These are phyloP conservation scores for Saksenaea oblongispora DNA, from an alignment of 371 early-diverging fungal species.

Conservation along the genomic window DNA sequence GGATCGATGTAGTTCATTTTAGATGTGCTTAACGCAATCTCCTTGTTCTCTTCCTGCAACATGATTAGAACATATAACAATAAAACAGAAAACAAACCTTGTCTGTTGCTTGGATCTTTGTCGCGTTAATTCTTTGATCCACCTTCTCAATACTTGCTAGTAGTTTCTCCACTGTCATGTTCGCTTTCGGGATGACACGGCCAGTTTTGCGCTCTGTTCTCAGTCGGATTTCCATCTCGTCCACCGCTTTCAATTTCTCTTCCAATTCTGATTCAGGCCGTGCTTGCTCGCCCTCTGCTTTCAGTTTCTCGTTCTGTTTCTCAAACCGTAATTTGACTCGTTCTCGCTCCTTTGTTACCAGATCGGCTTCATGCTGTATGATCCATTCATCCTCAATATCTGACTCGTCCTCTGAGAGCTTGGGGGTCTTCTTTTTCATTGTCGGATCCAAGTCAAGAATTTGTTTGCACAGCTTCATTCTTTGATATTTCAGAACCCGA, in stretches of 20 bases:
- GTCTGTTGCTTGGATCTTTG: slow-evolving; percentile 71
- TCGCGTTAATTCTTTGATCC: slow-evolving; percentile 66
- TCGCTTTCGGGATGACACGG: slow-evolving; percentile 35
- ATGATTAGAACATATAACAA: neutral
- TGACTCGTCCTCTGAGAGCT: slow-evolving; percentile 66
- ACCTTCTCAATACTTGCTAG: slow-evolving; percentile 66
- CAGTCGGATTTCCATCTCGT: slow-evolving; percentile 46
- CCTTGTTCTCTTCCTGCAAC: slow-evolving; percentile 90
- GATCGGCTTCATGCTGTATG: slow-evolving; percentile 51
- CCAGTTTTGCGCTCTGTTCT: slow-evolving; percentile 54
- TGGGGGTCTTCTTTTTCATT: slow-evolving; percentile 71
- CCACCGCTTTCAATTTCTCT: slow-evolving; percentile 56
- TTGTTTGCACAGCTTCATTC: slow-evolving; percentile 65
- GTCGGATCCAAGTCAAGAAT: slow-evolving; percentile 74
- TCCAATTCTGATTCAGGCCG: slow-evolving; percentile 54
- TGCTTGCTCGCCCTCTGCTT: slow-evolving; percentile 56
- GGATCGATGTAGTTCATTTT: slow-evolving; percentile 99
- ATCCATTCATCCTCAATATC: slow-evolving; percentile 88
- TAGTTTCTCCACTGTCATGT: slow-evolving; percentile 61
- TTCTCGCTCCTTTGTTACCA: slow-evolving; percentile 66
- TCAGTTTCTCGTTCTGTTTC: slow-evolving; percentile 72
- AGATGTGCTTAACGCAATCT: slow-evolving; percentile 95
- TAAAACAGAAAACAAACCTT: slow-evolving; percentile 50
- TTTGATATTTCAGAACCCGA: slow-evolving; percentile 83
- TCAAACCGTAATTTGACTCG: slow-evolving; percentile 61